Base-by-base conservation (phyloP, 1,139 yeast genomes). In the Arxiozyma telluris region DNA sequence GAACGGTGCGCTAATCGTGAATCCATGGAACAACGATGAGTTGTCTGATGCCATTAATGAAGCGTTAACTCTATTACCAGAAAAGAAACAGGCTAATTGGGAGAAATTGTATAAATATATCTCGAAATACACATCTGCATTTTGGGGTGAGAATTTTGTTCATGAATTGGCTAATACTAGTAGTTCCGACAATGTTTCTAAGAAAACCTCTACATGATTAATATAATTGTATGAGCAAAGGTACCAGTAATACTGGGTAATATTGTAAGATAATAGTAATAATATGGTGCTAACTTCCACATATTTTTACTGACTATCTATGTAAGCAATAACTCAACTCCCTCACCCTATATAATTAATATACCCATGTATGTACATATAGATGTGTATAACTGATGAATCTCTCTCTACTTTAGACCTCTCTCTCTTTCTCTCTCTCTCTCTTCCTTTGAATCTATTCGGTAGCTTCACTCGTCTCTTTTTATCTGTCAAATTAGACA, bases 11-110 rank as follows among this genome's bases (percentile, higher is more conserved):
- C 71, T 93, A 23, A 83, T 93, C 57, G 96, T 93, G 39, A 93
- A 93, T 66, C 99, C 99, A 3, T 93, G 99, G 99, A 93, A 91
- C 69, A 91, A 93, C 20, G 98, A 94, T 63, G 98, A 94, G 63
- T 73, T 93, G 65, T 82, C 96, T 41, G 87, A 81, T 50, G 86
- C 98, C 1, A 86, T 93, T 55, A 78, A 84, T 64, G 97, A 91
- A 67, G 85, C 96, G 45, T 77, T 93, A 64, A 89, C 96, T 0
- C 73, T 93, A 69, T 87, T 95, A 2, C 81, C 80, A 43, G 97
- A 89, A 63, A 88, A 87, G 76, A 81, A 82, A 63, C 77, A 73
- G 42, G 80, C 83, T 22, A 91, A 90, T 65, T 93, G 90, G 73
- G 79, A 83, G 53, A 88, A 87, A 71, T 77, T 93, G 69, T 89